These are phyloP conservation scores for Scenedesmus sp. DNA, from an alignment of 163 green algal genomes.

Conservation along the genomic window DNA sequence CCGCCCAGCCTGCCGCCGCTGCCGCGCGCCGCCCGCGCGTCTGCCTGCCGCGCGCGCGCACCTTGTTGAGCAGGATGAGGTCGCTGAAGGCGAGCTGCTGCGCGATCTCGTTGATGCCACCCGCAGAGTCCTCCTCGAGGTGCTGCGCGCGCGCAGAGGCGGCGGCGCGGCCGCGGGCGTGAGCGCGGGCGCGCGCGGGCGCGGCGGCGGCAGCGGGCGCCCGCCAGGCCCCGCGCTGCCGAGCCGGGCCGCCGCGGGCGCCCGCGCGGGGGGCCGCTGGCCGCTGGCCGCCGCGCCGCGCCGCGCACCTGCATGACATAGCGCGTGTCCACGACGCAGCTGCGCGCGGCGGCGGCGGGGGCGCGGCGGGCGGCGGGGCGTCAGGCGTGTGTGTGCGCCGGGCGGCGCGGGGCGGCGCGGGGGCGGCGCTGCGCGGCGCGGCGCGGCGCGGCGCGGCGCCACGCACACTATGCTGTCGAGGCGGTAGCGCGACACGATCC, in stretches of 20 bases:
- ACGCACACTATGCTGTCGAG: conserved; percentile 86
- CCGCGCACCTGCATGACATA: conserved; percentile 50
- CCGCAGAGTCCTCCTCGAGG: conserved; percentile 62
- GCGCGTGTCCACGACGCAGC: conserved; percentile 77
- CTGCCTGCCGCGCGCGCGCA: too few species aligned
- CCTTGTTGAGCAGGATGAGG: conserved; percentile 97
- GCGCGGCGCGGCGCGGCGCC: neutral
- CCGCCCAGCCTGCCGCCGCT: too few species aligned
- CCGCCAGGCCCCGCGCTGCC: neutral
- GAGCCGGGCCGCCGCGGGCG: neutral
- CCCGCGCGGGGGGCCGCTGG: too few species aligned
- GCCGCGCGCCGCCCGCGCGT: too few species aligned
- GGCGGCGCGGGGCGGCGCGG: too few species aligned
- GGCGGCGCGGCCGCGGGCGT: neutral
- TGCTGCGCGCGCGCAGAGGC: conserved; percentile 56
- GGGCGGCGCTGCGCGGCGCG: too few species aligned
- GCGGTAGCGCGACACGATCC: conserved; percentile 75
- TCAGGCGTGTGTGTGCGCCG: too few species aligned
- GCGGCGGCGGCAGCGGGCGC: too few species aligned
- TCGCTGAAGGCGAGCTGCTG: conserved; percentile 94
- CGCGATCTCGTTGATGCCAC: conserved; percentile 89
- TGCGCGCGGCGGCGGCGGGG: conserved; percentile 31
- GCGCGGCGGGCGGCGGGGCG: too few species aligned
- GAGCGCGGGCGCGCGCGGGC: too few species aligned
- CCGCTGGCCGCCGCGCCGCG: neutral